phyloP scores from a whole-genome alignment of 495 filamentous ascomycete genomes.

The Trichoderma reesei region DNA sequence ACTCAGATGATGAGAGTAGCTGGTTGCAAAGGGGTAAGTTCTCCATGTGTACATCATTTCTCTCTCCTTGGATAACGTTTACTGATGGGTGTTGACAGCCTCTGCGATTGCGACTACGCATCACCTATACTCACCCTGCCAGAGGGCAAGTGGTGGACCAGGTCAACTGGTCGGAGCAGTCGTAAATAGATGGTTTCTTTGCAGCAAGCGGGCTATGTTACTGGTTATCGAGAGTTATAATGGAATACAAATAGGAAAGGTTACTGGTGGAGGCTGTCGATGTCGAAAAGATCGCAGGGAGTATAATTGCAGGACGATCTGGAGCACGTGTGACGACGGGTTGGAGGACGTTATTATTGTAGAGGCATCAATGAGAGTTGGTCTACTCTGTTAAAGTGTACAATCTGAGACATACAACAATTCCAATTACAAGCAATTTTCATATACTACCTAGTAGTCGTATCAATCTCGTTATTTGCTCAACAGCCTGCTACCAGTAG shows the following conservation, averaged over 20 bases:
- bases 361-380: constrained; percentile 5
- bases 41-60: constrained; percentile 14
- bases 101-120: constrained; percentile 74
- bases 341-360: not conserved
- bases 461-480: too few species aligned
- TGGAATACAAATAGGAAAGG: not conserved
- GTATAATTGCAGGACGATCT: not conserved
- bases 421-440: too few species aligned
- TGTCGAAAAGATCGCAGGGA: not conserved
- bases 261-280: not conserved
- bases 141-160: constrained; percentile 69
- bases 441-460: too few species aligned
- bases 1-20: constrained; percentile 79
- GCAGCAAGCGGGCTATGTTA: not conserved
- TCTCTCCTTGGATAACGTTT: not conserved
- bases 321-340: not conserved
- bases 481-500: too few species aligned
- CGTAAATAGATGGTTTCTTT: constrained; percentile 17
- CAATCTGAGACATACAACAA: too few species aligned
- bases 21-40: constrained; percentile 75
- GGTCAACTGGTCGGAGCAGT: constrained; percentile 90
- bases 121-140: constrained; percentile 64
- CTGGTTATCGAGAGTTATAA: not conserved
- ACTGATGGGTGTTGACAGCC: constrained; percentile 27
- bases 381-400: not conserved